A percentile compares a stretch with the other conserved stretches of the same genome.
Conservation (phyloP, 768 basidiomycete genomes). For the Lenzites betulinus region DNA sequence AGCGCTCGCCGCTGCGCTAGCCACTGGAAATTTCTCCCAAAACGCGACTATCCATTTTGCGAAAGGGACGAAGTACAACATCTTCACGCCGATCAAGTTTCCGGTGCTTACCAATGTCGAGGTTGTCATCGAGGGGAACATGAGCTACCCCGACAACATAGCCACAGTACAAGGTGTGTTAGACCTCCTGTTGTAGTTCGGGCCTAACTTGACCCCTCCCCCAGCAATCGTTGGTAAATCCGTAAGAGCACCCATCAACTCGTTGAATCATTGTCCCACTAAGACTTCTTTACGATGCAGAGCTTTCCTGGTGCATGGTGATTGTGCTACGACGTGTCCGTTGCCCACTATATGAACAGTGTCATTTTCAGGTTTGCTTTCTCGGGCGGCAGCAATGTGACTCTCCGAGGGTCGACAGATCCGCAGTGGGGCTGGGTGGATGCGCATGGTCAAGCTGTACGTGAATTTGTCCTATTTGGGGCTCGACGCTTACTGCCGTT, state of each 20-base stretch:
- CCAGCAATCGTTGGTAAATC: slow-evolving; percentile 40
- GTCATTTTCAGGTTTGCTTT: slow-evolving; percentile 49
- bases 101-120: slow-evolving; percentile 57
- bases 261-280: not conserved
- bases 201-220: not conserved
- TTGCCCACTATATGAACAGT: not conserved
- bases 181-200: not conserved
- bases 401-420: slow-evolving; percentile 54
- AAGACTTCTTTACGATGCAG: slow-evolving; percentile 26
- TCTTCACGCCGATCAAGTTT: slow-evolving; percentile 60
- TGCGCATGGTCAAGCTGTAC: slow-evolving; percentile 51
- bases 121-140: slow-evolving; percentile 56
- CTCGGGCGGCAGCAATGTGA: slow-evolving; percentile 57
- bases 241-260: slow-evolving; percentile 32
- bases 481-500: not conserved
- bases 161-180: slow-evolving; percentile 47
- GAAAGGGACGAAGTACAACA: slow-evolving; percentile 59
- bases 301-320: slow-evolving; percentile 50
- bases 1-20: slow-evolving; percentile 45
- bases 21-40: slow-evolving; percentile 33
- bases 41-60: slow-evolving; percentile 56
- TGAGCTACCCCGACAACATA: slow-evolving; percentile 57
- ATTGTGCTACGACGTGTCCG: not conserved
- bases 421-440: slow-evolving; percentile 68
- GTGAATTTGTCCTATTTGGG: not conserved